Evolutionary conservation across 306 rosid genomes (phyloP).

Genomic region (Cotoneaster glaucophyllus): DNA sequence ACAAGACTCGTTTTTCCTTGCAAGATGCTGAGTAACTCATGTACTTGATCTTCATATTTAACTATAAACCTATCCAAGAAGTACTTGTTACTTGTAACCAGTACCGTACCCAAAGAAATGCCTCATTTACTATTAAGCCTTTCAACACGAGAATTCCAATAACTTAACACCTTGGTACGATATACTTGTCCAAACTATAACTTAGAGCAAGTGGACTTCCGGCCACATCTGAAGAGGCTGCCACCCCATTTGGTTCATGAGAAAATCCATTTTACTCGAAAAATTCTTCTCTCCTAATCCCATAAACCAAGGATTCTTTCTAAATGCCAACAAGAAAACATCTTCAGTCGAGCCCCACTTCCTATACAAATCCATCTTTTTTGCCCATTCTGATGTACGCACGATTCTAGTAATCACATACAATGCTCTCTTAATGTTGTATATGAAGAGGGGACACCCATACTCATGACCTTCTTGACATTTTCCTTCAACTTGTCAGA

Average conservation of each 20-base stretch:
- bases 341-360: slow-evolving; percentile 34
- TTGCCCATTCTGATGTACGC: slow-evolving; percentile 1
- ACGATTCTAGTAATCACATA: slow-evolving; percentile 1
- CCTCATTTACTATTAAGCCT: too few species aligned
- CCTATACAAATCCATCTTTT: slow-evolving; percentile 10
- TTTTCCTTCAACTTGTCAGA: too few species aligned
- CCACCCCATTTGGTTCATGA: too few species aligned
- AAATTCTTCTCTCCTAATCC: too few species aligned
- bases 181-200: slow-evolving; percentile 25
- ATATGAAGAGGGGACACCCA: slow-evolving; percentile 23
- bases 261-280: too few species aligned
- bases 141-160: slow-evolving; percentile 1
- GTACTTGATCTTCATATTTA: too few species aligned
- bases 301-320: slow-evolving; percentile 19
- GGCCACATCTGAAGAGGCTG: slow-evolving; percentile 11
- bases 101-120: too few species aligned
- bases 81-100: too few species aligned
- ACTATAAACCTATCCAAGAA: too few species aligned
- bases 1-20: too few species aligned
- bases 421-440: slow-evolving; percentile 10
- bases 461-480: background rate
- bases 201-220: background rate
- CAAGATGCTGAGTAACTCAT: too few species aligned
- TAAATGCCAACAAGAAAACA: slow-evolving; percentile 17
- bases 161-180: slow-evolving; percentile 37